These are phyloP conservation scores for Malus asiatica DNA, from an alignment of 306 rosid species.

Conservation along the genomic window DNA sequence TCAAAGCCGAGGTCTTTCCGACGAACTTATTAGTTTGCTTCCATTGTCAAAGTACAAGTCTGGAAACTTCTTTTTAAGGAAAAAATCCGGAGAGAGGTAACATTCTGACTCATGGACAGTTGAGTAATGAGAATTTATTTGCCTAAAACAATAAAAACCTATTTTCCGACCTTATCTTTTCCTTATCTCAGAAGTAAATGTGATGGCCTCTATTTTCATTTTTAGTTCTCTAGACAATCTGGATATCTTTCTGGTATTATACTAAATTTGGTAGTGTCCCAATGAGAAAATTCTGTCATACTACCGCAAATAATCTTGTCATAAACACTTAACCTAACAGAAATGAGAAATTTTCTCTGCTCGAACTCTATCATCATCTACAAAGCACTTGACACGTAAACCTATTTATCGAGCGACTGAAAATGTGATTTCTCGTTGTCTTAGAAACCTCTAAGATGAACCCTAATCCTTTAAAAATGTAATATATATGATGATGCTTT, in stretches of 20 bases:
- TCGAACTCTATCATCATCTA: background rate
- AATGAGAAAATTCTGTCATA: background rate
- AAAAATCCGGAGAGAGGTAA: conserved; percentile 65
- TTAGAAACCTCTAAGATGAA: background rate
- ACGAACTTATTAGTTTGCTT: conserved; percentile 69
- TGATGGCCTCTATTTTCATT: background rate
- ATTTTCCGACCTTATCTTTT: background rate
- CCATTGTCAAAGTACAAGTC: conserved; percentile 68
- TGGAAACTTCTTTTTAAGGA: conserved; percentile 62
- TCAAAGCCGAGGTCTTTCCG: conserved; percentile 75
- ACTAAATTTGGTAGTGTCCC: background rate
- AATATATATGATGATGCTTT: background rate
- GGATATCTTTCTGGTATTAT: background rate
- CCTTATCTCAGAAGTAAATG: background rate
- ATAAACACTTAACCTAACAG: background rate
- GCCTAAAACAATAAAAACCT: background rate
- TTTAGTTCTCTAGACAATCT: background rate
- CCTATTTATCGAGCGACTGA: background rate
- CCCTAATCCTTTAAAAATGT: background rate
- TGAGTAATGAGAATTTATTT: background rate
- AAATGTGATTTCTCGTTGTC: background rate
- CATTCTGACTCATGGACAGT: conserved; percentile 3
- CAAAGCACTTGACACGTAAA: background rate
- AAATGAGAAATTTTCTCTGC: background rate
- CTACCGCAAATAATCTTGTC: background rate